phyloP scores from a whole-genome alignment of 2,329 filamentous ascomycete genomes.

The Fusarium poae region DNA sequence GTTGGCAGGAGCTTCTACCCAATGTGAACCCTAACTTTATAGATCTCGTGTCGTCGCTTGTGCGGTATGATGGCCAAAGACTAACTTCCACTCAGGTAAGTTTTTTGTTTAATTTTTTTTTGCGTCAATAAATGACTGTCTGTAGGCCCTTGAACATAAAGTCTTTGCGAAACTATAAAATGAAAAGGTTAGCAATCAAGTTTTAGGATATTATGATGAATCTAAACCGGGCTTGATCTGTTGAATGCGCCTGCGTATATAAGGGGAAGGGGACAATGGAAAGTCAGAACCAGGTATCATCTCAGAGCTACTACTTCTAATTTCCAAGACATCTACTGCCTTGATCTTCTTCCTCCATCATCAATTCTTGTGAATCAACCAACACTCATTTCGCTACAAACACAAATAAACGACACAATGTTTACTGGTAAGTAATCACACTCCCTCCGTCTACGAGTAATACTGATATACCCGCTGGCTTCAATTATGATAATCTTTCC shows the following conservation, averaged over 20 bases:
- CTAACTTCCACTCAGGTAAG: conserved; percentile 69
- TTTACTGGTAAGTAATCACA: background rate
- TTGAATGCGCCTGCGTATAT: too few species aligned
- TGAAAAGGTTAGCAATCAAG: too few species aligned
- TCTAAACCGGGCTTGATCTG: too few species aligned
- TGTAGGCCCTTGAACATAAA: conserved; percentile 45
- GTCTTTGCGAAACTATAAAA: conserved; percentile 17
- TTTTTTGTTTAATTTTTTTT: background rate
- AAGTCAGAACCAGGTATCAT: background rate
- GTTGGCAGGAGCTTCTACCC: conserved; percentile 79
- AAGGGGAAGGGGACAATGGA: too few species aligned
- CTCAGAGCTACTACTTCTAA: background rate
- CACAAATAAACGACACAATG: conserved; percentile 4
- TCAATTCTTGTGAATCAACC: background rate
- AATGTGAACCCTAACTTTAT: conserved; percentile 68
- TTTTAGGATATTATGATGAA: too few species aligned
- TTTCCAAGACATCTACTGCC: background rate
- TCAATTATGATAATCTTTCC: too few species aligned
- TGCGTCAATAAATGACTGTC: background rate
- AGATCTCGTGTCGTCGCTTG: conserved; percentile 74
- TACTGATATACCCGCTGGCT: background rate
- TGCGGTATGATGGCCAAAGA: conserved; percentile 79
- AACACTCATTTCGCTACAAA: background rate
- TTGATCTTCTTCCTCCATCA: background rate
- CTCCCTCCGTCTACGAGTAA: rapidly evolving